These are phyloP conservation scores for Thuidium tamariscinum DNA, from an alignment of 225 moss, liverwort and hornwort species.

Conservation along the genomic window DNA sequence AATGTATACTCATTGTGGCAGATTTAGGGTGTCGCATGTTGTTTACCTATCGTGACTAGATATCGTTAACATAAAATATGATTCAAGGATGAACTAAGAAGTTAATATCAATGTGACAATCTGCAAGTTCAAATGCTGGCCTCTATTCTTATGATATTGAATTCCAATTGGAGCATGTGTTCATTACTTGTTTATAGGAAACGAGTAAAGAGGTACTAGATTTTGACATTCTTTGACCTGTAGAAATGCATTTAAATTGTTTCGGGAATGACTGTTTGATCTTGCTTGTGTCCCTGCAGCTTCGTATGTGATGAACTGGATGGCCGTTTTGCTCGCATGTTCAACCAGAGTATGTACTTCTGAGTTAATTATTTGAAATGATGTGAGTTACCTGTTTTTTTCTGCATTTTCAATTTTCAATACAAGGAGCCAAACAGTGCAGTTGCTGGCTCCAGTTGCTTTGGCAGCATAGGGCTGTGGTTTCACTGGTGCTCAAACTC, in stretches of 20 bases:
- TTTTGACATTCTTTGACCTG: neutral
- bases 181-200: neutral
- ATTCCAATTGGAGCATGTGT: neutral
- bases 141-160: neutral
- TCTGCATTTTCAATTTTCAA: neutral
- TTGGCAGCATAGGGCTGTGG: neutral
- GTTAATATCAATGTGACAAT: neutral
- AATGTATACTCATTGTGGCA: neutral
- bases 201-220: neutral
- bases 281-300: conserved; percentile 24
- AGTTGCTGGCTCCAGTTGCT: neutral
- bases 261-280: neutral
- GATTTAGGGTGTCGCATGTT: neutral
- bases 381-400: neutral
- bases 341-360: conserved; percentile 71
- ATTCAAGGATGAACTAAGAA: neutral
- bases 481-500: neutral
- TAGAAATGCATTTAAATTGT: neutral
- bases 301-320: conserved; percentile 97
- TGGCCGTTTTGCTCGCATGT: conserved; percentile 96
- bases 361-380: neutral
- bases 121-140: neutral
- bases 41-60: too few species aligned
- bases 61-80: neutral
- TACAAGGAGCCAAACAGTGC: neutral